A percentile compares a stretch with the other conserved stretches of the same genome.
phyloP scores from a whole-genome alignment of 345 rosid species.

The Sonneratia caseolaris region DNA sequence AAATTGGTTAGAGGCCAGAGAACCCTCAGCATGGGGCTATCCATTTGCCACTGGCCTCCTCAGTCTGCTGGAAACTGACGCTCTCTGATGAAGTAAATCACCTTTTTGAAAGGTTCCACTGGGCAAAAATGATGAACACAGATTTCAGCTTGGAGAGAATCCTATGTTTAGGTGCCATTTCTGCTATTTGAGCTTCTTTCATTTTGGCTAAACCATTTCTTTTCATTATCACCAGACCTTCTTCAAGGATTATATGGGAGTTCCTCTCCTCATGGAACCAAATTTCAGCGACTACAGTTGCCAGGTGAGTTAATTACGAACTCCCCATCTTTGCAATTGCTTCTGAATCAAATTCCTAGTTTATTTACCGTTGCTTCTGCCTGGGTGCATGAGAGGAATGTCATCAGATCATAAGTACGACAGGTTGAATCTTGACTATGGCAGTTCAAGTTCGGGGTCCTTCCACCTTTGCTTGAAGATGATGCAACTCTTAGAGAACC shows the following conservation, averaged over 20 bases:
- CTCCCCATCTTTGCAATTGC: neutral
- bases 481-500: slow-evolving; percentile 57
- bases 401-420: neutral
- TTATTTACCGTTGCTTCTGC: neutral
- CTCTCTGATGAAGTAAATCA: no score
- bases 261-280: slow-evolving; percentile 82
- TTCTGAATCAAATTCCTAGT: neutral
- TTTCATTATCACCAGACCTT: slow-evolving; percentile 35
- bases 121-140: no score
- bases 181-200: neutral
- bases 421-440: neutral
- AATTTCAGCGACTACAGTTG: slow-evolving; percentile 81
- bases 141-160: neutral
- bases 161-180: neutral
- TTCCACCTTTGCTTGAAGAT: slow-evolving; percentile 47
- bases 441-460: slow-evolving; percentile 79
- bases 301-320: slow-evolving; percentile 37
- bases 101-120: no score
- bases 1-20: no score
- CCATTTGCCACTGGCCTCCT: no score
- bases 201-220: neutral
- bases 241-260: slow-evolving; percentile 78
- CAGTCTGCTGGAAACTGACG: no score
- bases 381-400: neutral
- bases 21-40: no score